These are phyloP conservation scores for Hyphodiscus hymeniophilus DNA, from an alignment of 495 filamentous ascomycete species.

Conservation along the genomic window DNA sequence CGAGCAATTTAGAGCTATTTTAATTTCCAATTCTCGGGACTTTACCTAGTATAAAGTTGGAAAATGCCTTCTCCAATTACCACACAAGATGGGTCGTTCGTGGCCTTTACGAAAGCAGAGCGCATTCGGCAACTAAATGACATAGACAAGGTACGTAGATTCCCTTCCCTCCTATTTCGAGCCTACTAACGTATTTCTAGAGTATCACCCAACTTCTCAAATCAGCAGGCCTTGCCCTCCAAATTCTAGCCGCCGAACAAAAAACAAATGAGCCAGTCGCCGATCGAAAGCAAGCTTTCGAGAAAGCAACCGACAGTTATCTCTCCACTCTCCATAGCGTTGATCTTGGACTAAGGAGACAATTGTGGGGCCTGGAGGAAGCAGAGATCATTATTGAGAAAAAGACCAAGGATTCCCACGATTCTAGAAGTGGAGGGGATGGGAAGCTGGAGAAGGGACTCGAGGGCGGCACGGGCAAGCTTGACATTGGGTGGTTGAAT, in stretches of 20 bases:
- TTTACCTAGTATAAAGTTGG: no score
- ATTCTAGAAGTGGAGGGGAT: not conserved
- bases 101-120: constrained; percentile 52
- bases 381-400: constrained; percentile 57
- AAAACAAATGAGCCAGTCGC: constrained; percentile 26
- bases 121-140: constrained; percentile 70
- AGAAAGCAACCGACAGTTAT: constrained; percentile 52
- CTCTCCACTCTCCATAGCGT: constrained; percentile 62
- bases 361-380: constrained; percentile 74
- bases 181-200: constrained; percentile 18
- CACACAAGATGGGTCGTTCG: constrained; percentile 10
- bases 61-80: constrained; percentile 8
- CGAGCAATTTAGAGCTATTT: no score
- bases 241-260: constrained; percentile 48
- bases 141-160: constrained; percentile 55
- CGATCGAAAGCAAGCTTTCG: constrained; percentile 52
- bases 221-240: constrained; percentile 59
- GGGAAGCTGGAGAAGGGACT: not conserved
- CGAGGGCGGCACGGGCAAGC: constrained; percentile 15
- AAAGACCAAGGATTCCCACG: constrained; percentile 10
- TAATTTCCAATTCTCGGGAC: no score
- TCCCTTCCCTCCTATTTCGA: not conserved
- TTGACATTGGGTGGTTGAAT: constrained; percentile 79
- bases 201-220: constrained; percentile 49
- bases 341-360: constrained; percentile 62